Conservation (phyloP, 2,329 filamentous ascomycete genomes). For the Fusarium sambucinum region DNA sequence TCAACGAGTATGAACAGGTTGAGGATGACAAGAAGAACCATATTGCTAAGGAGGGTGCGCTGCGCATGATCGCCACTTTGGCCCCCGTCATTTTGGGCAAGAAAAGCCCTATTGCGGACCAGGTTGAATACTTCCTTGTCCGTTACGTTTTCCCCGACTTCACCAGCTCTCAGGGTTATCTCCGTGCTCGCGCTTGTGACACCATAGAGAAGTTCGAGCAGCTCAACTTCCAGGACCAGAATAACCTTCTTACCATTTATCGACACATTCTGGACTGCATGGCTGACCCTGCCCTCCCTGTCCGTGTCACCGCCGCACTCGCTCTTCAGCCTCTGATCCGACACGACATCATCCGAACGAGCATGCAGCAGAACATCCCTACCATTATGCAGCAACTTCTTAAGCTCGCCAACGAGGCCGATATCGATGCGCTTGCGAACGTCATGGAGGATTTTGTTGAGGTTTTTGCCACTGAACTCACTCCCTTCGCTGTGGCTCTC, state of each 20-base stretch:
- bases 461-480: slow-evolving; percentile 96
- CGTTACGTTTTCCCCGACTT: slow-evolving; percentile 99
- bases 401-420: slow-evolving; percentile 96
- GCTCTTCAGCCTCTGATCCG: slow-evolving; percentile 95
- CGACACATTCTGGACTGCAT: slow-evolving; percentile 96
- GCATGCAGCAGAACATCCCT: slow-evolving; percentile 97
- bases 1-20: slow-evolving; percentile 89
- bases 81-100: slow-evolving; percentile 95
- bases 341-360: slow-evolving; percentile 91
- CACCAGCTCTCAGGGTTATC: slow-evolving; percentile 88
- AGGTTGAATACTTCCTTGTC: slow-evolving; percentile 98
- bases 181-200: slow-evolving; percentile 94
- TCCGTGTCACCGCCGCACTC: slow-evolving; percentile 92
- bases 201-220: slow-evolving; percentile 98
- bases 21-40: slow-evolving; percentile 92
- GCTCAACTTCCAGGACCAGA: slow-evolving; percentile 94
- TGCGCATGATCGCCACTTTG: slow-evolving; percentile 96
- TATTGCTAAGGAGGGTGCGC: slow-evolving; percentile 93
- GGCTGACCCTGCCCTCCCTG: slow-evolving; percentile 92
- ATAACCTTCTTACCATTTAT: slow-evolving; percentile 96
- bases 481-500: slow-evolving; percentile 94
- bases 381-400: slow-evolving; percentile 99
- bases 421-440: slow-evolving; percentile 96
- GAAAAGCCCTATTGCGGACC: slow-evolving; percentile 97
- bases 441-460: slow-evolving; percentile 99